Evolutionary conservation across 169 alveolate genomes (phyloP).

Genomic region (Theileria luwenshuni): DNA sequence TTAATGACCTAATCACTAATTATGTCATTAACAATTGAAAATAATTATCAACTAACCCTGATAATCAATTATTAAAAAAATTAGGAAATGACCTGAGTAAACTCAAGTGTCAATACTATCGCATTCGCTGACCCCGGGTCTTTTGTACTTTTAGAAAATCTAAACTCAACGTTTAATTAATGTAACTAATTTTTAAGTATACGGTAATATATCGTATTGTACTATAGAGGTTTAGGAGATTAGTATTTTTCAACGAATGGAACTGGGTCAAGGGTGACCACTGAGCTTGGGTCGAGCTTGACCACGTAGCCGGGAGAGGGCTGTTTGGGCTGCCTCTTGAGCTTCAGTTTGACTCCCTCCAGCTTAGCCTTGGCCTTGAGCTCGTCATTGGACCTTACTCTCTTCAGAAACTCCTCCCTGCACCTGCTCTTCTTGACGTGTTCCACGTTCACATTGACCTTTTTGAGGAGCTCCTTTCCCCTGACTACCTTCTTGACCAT

Average conservation of each 20-base stretch:
- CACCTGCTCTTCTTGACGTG: conserved; percentile 95
- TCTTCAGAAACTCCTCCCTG: conserved; percentile 94
- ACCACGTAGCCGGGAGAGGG: conserved; percentile 79
- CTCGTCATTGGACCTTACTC: conserved; percentile 90
- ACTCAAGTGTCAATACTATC: conserved; percentile 54
- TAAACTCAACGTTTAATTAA: too few relatives aligned
- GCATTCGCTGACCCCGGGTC: conserved; percentile 38
- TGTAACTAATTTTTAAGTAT: neutral
- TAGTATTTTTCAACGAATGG: conserved; percentile 79
- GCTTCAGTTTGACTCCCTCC: conserved; percentile 76
- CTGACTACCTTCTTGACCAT: conserved; percentile 96
- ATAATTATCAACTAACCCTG: too few relatives aligned
- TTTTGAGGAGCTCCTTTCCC: conserved; percentile 93
- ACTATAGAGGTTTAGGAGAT: conserved; percentile 14
- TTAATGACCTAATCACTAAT: too few relatives aligned
- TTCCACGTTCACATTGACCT: conserved; percentile 96
- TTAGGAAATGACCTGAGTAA: conserved; percentile 8
- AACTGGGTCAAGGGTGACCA: conserved; percentile 75
- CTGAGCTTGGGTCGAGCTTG: conserved; percentile 70
- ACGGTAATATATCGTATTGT: neutral
- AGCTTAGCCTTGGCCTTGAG: conserved; percentile 90
- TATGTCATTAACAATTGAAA: too few relatives aligned
- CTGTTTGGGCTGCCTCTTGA: conserved; percentile 74
- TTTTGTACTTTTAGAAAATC: too few relatives aligned
- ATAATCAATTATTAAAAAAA: too few relatives aligned